These are phyloP conservation scores for Linanthus parryae DNA, from an alignment of 148 eudicot genomes.

Conservation along the genomic window DNA sequence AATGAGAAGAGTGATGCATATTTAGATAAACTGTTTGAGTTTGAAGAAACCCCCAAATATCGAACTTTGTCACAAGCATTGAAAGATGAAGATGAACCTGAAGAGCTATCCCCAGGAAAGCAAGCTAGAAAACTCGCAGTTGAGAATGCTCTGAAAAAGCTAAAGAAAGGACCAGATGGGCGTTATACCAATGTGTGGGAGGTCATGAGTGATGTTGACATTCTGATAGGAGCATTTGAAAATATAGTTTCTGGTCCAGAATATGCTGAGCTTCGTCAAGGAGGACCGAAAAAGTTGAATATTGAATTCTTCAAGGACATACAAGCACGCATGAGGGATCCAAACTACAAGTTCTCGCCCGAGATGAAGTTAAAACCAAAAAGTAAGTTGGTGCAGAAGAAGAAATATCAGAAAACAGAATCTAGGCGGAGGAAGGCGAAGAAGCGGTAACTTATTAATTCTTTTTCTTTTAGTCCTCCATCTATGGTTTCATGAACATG, in stretches of 20 bases:
- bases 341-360: slow-evolving; percentile 77
- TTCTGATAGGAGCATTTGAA: slow-evolving; percentile 89
- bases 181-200: slow-evolving; percentile 92
- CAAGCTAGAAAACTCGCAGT: slow-evolving; percentile 91
- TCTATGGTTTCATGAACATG: too few species aligned
- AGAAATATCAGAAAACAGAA: slow-evolving; percentile 83
- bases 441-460: slow-evolving; percentile 35
- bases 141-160: slow-evolving; percentile 85
- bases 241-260: slow-evolving; percentile 93
- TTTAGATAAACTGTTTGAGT: slow-evolving; percentile 82
- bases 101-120: slow-evolving; percentile 88
- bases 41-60: slow-evolving; percentile 78
- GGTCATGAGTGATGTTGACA: slow-evolving; percentile 89
- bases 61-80: slow-evolving; percentile 62
- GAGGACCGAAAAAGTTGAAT: slow-evolving; percentile 80
- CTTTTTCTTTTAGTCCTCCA: slow-evolving; percentile 6
- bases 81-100: slow-evolving; percentile 77
- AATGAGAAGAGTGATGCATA: slow-evolving; percentile 82
- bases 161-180: slow-evolving; percentile 97
- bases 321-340: slow-evolving; percentile 93
- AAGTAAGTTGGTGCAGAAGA: slow-evolving; percentile 68
- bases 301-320: slow-evolving; percentile 92
- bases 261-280: slow-evolving; percentile 83
- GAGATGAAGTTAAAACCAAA: slow-evolving; percentile 89
- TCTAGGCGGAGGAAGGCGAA: slow-evolving; percentile 75